phyloP scores from a whole-genome alignment of 2,329 filamentous ascomycete genomes.

The Fusarium subglutinans region DNA sequence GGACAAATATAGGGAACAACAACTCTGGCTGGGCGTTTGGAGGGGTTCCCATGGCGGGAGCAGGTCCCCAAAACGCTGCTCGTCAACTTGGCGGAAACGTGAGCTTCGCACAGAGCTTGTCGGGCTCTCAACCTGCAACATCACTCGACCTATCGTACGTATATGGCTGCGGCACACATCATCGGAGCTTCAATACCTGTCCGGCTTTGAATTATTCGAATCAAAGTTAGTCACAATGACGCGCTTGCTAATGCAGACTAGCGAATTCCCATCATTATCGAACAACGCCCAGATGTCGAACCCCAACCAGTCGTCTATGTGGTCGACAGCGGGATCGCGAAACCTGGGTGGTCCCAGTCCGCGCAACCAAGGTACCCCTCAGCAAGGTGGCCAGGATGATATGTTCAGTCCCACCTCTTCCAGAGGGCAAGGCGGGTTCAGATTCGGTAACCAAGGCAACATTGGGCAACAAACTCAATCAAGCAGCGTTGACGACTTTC shows the following conservation, averaged over 20 bases:
- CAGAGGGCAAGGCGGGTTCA: constrained; percentile 60
- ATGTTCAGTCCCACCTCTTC: constrained; percentile 56
- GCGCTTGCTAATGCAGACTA: constrained; percentile 45
- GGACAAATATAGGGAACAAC: constrained; percentile 55
- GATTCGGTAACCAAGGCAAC: constrained; percentile 61
- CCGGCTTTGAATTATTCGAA: neutral
- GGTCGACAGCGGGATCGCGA: constrained; percentile 61
- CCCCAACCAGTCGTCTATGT: constrained; percentile 61
- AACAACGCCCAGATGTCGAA: constrained; percentile 66
- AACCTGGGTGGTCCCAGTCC: constrained; percentile 60
- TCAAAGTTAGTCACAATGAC: neutral
- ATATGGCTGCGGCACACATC: constrained; percentile 9
- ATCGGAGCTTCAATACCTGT: neutral
- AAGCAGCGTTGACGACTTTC: constrained; percentile 67
- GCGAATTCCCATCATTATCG: constrained; percentile 73
- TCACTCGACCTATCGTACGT: constrained; percentile 73
- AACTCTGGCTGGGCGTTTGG: constrained; percentile 70
- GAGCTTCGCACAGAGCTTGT: constrained; percentile 74
- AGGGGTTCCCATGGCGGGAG: constrained; percentile 68
- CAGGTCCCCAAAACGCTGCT: constrained; percentile 61
- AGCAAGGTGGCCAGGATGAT: constrained; percentile 61
- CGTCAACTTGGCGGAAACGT: constrained; percentile 67
- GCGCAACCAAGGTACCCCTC: constrained; percentile 62
- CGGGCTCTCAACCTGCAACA: constrained; percentile 69
- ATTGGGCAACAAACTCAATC: constrained; percentile 57